These are phyloP conservation scores for Dioscorea dumetorum DNA, from an alignment of 106 monocot species.

Conservation along the genomic window DNA sequence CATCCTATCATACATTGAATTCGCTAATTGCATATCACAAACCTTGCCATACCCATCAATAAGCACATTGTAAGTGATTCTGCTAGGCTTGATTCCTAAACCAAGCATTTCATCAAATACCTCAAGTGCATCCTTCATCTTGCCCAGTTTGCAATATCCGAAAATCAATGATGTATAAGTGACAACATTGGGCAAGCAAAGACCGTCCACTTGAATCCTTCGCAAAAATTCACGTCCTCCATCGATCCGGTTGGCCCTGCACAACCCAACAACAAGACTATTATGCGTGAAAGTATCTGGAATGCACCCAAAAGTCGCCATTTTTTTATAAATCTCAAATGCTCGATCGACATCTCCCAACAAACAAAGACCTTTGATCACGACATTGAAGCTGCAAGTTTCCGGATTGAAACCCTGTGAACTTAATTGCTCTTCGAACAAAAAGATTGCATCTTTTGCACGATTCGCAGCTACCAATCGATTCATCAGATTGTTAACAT, in stretches of 20 bases:
- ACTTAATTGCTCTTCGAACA: constrained; percentile 24
- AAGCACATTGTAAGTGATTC: constrained; percentile 70
- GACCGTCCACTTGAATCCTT: constrained; percentile 18
- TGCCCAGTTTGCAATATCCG: constrained; percentile 56
- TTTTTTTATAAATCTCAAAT: constrained; percentile 36
- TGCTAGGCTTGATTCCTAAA: constrained; percentile 45
- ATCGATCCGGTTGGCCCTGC: constrained; percentile 32
- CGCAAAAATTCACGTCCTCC: constrained; percentile 35
- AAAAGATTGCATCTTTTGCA: constrained; percentile 23
- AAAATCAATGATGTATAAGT: constrained; percentile 53
- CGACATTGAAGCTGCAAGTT: constrained; percentile 56
- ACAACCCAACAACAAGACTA: constrained; percentile 53
- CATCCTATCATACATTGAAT: constrained; percentile 50
- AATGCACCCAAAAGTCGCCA: constrained; percentile 39
- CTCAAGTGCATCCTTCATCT: constrained; percentile 42
- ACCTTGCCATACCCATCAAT: constrained; percentile 78
- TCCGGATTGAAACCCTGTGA: constrained; percentile 30
- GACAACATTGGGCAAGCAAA: constrained; percentile 32
- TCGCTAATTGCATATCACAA: constrained; percentile 33
- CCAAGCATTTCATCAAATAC: constrained; percentile 58
- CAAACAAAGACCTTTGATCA: constrained; percentile 44
- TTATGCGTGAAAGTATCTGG: constrained; percentile 56
- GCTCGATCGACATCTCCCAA: constrained; percentile 49
- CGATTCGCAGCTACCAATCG: constrained; percentile 19
- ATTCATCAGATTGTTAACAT: constrained; percentile 38